phyloP scores from a whole-genome alignment of 2,329 filamentous ascomycete genomes.

The Colletotrichum nymphaeae region DNA sequence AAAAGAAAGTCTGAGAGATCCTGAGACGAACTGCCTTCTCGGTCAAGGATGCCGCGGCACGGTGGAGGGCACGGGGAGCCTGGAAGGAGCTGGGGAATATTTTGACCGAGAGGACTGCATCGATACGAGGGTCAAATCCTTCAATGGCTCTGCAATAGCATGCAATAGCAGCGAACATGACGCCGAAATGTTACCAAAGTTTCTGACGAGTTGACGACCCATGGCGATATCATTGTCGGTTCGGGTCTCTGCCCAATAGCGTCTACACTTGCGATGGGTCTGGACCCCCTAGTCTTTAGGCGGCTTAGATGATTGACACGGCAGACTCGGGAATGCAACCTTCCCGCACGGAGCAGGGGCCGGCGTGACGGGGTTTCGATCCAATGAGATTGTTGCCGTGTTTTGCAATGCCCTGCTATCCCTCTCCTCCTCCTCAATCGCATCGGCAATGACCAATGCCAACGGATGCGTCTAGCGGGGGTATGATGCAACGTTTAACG shows the following conservation, averaged over 20 bases:
- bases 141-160: neutral
- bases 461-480: neutral
- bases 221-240: neutral
- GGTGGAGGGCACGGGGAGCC: neutral
- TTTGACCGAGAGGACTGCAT: neutral
- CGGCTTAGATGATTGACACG: neutral
- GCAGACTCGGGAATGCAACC: neutral
- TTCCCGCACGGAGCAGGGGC: neutral
- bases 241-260: neutral
- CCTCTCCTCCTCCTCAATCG: neutral
- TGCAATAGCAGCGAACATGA: neutral
- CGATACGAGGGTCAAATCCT: neutral
- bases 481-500: neutral
- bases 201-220: neutral
- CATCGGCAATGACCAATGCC: neutral
- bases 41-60: neutral
- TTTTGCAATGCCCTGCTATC: neutral
- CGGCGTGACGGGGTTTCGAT: neutral
- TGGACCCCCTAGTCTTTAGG: neutral
- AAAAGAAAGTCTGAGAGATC: neutral
- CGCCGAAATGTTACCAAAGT: neutral
- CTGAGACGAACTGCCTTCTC: neutral
- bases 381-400: conserved; percentile 1
- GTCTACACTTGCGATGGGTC: neutral
- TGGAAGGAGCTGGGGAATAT: neutral